Evolutionary conservation across 2,329 filamentous ascomycete genomes (phyloP), one percentile per base, ranked within the genome.

Genomic region (Berkeleyomyces basicola): DNA sequence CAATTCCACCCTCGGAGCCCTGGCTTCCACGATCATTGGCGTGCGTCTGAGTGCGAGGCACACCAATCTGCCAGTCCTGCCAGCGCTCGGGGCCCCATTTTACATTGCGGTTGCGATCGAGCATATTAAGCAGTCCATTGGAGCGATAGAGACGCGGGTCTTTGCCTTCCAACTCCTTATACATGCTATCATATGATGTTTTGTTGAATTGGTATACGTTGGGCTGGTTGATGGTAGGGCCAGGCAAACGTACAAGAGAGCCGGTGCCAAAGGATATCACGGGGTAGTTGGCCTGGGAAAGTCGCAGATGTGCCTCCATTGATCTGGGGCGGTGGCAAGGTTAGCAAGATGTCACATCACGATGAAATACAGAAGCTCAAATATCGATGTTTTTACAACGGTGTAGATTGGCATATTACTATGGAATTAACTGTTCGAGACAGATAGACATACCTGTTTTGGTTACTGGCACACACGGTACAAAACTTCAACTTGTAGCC

Each of bases 121-220:
- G 80, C 93, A 99, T 99, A 72, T 92, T 95, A 64, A 99, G 78
- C 58, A 99, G 84, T 53, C 93, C 93, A 70, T 99, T 99, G 65
- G 88, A 87, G 49, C 84, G 85, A 75, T 99, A 99, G 1, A 99
- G 78, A 0, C 90, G 82, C 31, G 85, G 81, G 70, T 99, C 95
- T 69, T 97, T 96, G 43, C 82, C 74, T 66, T 88, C 82, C 7
- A 99, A 83, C 73, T 99, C 92, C 68, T 90, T 86, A 75, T 93
- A 95, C 81, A 99, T 99, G 70, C 85, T 85, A 69, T 90, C 85
- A 75, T 99, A 99, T 11, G 91, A 96, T 0, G 91, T 96, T 72
- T 87, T 89, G 77, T 99, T 97, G 83, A 99, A 99, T 69, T 89
- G 85, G 78, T 97, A 99, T 69, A 97, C 91, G 71, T 99, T 99